These are phyloP conservation scores for Rhizopogon vinicolor DNA, from an alignment of 768 basidiomycete species.

Conservation along the genomic window DNA sequence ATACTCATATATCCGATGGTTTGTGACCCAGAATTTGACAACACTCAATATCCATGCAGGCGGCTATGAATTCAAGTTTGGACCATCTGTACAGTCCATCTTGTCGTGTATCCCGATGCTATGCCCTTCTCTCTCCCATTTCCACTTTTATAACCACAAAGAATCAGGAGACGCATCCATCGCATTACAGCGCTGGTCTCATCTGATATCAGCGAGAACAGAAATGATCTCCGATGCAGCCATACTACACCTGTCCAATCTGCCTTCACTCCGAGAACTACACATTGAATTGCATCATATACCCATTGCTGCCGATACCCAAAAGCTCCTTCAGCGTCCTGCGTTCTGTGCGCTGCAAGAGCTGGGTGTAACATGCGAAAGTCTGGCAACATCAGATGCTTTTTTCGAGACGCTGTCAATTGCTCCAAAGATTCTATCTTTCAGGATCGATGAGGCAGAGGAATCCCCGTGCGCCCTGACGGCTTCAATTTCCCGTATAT, in stretches of 20 bases:
- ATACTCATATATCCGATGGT: too few species aligned
- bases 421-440: background rate
- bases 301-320: background rate
- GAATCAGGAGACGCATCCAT: background rate
- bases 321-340: background rate
- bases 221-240: background rate
- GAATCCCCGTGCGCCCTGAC: background rate
- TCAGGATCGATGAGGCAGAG: background rate
- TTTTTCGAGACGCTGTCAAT: background rate
- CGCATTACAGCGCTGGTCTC: background rate
- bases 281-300: background rate
- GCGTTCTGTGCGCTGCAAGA: background rate
- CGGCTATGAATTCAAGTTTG: background rate
- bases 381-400: background rate
- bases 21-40: background rate
- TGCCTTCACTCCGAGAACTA: background rate
- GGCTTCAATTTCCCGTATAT: background rate
- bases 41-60: background rate
- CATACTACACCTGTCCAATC: background rate
- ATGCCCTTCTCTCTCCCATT: background rate
- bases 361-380: background rate
- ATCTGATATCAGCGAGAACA: background rate
- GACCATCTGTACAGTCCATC: background rate
- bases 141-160: background rate
- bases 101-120: background rate